Conservation (phyloP, 345 rosid genomes). For the Pistacia integerrima region DNA sequence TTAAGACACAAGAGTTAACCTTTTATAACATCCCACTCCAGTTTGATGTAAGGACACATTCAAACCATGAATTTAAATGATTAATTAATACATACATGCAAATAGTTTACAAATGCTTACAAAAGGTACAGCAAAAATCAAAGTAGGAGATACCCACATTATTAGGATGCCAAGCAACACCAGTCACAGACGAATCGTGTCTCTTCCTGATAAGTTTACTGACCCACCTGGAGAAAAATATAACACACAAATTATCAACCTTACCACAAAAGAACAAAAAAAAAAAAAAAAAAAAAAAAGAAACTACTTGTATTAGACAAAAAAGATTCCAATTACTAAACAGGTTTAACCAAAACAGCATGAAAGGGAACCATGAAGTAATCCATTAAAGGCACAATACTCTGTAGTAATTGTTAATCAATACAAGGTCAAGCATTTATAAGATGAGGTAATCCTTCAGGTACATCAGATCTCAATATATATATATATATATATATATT, state of each 20-base stretch:
- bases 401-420: background rate
- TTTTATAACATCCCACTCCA: background rate
- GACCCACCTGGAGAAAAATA: constrained; percentile 80
- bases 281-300: too few species aligned
- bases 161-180: constrained; percentile 98
- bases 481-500: too few species aligned
- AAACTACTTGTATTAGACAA: background rate
- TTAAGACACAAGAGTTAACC: background rate
- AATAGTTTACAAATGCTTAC: background rate
- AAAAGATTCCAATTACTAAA: background rate
- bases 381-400: background rate
- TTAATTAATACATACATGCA: background rate
- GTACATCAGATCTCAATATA: background rate
- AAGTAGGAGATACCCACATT: constrained; percentile 55
- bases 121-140: background rate
- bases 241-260: constrained; percentile 25
- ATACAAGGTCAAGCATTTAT: constrained; percentile 1
- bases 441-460: background rate
- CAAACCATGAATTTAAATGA: background rate
- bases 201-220: constrained; percentile 94
- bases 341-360: background rate
- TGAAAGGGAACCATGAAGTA: background rate
- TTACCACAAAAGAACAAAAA: background rate
- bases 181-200: constrained; percentile 91
- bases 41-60: background rate